Base-by-base conservation (phyloP, 2,329 filamentous ascomycete genomes). In the Akanthomyces dipterigenus region DNA sequence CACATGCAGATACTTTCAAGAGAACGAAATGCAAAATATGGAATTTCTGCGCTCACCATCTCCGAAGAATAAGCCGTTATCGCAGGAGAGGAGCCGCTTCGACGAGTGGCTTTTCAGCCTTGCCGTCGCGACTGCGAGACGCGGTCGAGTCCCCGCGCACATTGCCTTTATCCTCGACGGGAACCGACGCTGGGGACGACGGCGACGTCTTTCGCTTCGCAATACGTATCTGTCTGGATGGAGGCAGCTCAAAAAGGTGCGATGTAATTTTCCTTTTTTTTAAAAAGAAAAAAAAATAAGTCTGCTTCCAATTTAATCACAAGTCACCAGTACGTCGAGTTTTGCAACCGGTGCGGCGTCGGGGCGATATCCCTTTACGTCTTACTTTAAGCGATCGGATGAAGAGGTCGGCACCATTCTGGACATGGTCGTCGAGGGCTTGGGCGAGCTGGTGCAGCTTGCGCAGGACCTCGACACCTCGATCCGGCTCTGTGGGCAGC, bases 351-450 rank as follows among this genome's bases (percentile, higher is more conserved):
- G 73, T 90, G 88, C 58, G 92, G 92, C 51, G 91, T 96, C 63
- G 90, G 91, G 73, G 89, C 93, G 6, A 91, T 96, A 28, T 96
- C 92, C 4, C 90, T 96, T 66, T 96, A 96, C 73, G 92, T 92
- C 18, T 96, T 96, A 96, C 77, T 96, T 96, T 79, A 95, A 96
- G 73, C 85, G 92, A 8, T 91, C 90, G 24, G 91, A 91, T 74
- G 91, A 92, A 74, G 92, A 96, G 73, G 92, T 96, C 16, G 90
- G 95, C 71, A 91, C 89, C 36, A 77, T 96, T 65, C 96, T 96
- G 91, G 88, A 93, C 69, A 91, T 96, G 82, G 91, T 91, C 57
- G 95, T 93, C 77, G 84, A 91, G 69, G 96, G 96, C 76, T 80
- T 96, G 24, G 84, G 87, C 55, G 91, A 96, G 71, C 79, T 96